Percentiles rank a stretch among this genome's conserved stretches.
Conservation (phyloP, 83 land plant species). For the Larix sibirica region DNA sequence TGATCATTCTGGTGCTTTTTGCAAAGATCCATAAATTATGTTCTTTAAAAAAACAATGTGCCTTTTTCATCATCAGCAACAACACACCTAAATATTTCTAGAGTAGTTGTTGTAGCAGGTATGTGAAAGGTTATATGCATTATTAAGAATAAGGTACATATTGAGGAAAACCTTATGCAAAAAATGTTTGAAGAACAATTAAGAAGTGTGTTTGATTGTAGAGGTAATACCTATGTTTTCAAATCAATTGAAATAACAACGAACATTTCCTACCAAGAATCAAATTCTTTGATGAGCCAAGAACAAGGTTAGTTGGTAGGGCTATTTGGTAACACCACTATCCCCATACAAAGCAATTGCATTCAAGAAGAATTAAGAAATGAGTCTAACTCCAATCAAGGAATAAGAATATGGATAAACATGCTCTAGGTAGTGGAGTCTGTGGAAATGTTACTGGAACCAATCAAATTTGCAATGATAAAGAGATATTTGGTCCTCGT, state of each 20-base stretch:
- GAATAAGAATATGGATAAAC: background rate
- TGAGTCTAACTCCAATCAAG: background rate
- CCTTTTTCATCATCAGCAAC: constrained; percentile 6
- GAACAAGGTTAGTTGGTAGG: constrained; percentile 9
- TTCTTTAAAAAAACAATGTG: background rate
- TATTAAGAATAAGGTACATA: background rate
- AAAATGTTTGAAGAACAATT: constrained; percentile 4
- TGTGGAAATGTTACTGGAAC: background rate
- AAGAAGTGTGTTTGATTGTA: background rate
- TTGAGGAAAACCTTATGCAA: background rate
- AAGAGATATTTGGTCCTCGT: background rate
- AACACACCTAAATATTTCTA: constrained; percentile 10
- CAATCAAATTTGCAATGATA: background rate
- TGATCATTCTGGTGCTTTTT: constrained; percentile 12
- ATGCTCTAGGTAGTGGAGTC: background rate
- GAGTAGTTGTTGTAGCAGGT: background rate
- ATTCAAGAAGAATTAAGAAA: background rate
- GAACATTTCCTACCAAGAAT: constrained; percentile 3
- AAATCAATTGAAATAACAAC: constrained; percentile 1
- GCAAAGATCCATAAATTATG: constrained; percentile 8
- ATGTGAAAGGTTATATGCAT: background rate
- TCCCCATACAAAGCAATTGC: constrained; percentile 5
- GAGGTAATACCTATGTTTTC: background rate
- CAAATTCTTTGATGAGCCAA: background rate
- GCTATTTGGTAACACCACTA: background rate